Conservation (phyloP, 139 green algal species). For the Medakamo hakoo region DNA sequence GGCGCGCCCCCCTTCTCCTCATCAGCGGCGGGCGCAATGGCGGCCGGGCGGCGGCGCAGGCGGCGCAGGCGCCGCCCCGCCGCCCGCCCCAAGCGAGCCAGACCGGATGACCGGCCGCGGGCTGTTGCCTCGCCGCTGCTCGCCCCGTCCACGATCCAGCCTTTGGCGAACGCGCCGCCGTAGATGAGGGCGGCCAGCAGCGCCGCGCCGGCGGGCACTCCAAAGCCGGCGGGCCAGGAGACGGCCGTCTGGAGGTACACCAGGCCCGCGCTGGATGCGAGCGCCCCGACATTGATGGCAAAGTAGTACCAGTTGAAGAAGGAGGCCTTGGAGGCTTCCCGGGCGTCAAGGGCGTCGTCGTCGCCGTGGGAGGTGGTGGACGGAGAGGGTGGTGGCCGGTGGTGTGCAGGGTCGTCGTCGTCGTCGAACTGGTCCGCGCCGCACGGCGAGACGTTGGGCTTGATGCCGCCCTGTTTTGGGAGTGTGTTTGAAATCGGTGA, state of each 20-base stretch:
- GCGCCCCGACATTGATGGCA: neutral
- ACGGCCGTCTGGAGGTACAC: neutral
- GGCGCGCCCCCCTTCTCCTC: no score
- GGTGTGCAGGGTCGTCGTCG: no score
- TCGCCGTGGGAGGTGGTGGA: no score
- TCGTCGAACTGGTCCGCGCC: neutral
- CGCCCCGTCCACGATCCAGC: no score
- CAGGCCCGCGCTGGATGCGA: neutral
- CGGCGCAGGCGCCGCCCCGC: no score
- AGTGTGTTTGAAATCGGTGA: no score
- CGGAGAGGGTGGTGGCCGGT: neutral
- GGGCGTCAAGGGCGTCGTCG: no score
- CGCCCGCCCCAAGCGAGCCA: no score
- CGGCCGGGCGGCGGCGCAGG: no score
- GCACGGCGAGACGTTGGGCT: neutral
- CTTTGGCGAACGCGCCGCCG: neutral
- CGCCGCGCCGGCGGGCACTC: neutral
- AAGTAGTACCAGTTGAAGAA: neutral
- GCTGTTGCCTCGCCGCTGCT: no score
- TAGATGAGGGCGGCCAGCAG: neutral
- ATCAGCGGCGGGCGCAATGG: neutral
- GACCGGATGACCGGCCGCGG: no score
- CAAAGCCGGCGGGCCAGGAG: neutral
- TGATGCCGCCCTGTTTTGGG: neutral
- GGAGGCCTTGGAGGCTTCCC: neutral